Evolutionary conservation across 768 basidiomycete genomes (phyloP), one percentile per base, ranked within the genome.

Genomic region (Macrolepiota fuliginosa): DNA sequence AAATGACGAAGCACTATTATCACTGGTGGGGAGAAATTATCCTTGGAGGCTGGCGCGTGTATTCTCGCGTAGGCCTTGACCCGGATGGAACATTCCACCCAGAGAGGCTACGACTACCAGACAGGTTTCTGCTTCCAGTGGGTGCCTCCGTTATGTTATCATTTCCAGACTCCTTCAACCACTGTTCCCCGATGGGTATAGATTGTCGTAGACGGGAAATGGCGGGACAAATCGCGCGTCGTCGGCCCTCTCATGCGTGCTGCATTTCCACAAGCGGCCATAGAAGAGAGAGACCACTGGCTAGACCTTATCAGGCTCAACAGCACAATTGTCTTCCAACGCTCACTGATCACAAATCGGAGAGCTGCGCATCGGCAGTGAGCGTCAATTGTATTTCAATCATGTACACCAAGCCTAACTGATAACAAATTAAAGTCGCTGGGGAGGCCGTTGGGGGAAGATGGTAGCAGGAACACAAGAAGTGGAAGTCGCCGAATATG

Each of bases 211-310:
- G 55, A 65, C 11, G 69, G 68, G 7, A 75, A 74, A 58, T 89
- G 86, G 88, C 80, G 87, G 29, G 90, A 91, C 68, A 64, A 67
- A 9, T 83, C 85, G 1, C 79, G 81, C 13, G 79, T 91, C 67
- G 83, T 89, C 66, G 79, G 81, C 22, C 85, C 85, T 52, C 76
- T 91, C 63, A 77, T 91, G 62, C 84, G 86, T 25, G 81, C 85
- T 6, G 83, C 83, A 0, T 91, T 90, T 70, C 89, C 89, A 1
- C 74, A 72, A 22, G 67, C 83, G 10, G 71, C 85, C 0, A 81
- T 91, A 24, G 87, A 90, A 65, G 74, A 79, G 32, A 74, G 79
- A 9, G 74, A 76, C 32, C 86, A 89, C 66, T 92, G 90, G 87
- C 60, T 76, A 7, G 90, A 91, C 71, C 76, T 89, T 25, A 74